Conservation (phyloP, 1,284 basidiomycete genomes). For the Marasmius sp. region DNA sequence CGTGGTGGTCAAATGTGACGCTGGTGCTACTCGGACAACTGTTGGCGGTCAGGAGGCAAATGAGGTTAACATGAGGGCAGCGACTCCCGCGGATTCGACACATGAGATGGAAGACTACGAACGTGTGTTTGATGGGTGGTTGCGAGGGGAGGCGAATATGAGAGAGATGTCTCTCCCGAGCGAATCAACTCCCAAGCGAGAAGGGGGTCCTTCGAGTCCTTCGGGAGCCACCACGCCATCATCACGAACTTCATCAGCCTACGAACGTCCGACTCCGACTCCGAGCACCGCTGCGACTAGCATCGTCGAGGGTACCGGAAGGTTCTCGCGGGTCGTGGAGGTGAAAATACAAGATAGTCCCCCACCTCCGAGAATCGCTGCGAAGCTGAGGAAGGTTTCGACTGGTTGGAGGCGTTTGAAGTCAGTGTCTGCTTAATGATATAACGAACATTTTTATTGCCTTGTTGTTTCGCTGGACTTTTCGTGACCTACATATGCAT, state of each 20-base stretch:
- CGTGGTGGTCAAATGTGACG: not conserved
- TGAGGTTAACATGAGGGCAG: not conserved
- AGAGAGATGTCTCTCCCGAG: no score
- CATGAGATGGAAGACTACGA: not conserved
- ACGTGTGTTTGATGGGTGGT: not conserved
- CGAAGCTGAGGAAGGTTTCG: not conserved
- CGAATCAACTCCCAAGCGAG: not conserved
- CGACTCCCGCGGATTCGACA: not conserved
- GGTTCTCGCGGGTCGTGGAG: not conserved
- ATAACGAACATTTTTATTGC: no score
- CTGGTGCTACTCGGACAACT: not conserved
- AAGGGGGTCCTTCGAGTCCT: not conserved
- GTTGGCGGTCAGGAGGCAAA: not conserved
- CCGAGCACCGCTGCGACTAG: no score
- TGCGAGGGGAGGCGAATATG: not conserved
- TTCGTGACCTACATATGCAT: no score
- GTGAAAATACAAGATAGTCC: not conserved
- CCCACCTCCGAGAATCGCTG: no score
- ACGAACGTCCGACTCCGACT: no score
- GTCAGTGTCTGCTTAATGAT: not conserved
- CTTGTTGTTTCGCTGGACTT: no score
- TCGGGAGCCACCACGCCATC: not conserved
- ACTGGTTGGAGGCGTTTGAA: not conserved
- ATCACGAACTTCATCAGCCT: no score
- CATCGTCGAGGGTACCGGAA: not conserved